phyloP scores from a whole-genome alignment of 2,329 filamentous ascomycete genomes.

The Huntiella abstrusa region DNA sequence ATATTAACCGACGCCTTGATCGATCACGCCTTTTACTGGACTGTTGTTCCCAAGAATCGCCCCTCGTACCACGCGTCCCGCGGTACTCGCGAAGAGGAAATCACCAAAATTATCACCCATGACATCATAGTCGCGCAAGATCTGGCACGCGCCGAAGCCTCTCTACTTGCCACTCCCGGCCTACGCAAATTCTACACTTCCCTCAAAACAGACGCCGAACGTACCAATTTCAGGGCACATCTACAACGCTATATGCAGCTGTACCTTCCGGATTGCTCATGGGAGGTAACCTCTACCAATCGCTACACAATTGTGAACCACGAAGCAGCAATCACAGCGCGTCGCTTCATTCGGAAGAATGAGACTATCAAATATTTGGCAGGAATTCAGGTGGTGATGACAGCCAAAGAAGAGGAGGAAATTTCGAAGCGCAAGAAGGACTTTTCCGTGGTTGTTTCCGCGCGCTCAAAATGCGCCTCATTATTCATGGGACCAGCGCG shows the following conservation, averaged over 20 bases:
- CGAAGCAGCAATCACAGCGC: constrained; percentile 72
- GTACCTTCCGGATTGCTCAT: constrained; percentile 83
- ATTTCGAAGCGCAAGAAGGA: constrained; percentile 71
- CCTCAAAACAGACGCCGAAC: constrained; percentile 58
- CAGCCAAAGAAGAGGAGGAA: constrained; percentile 71
- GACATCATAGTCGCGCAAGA: constrained; percentile 62
- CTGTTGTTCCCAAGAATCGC: constrained; percentile 83
- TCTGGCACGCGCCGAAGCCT: constrained; percentile 46
- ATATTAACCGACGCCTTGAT: constrained; percentile 87
- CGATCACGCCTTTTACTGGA: constrained; percentile 97
- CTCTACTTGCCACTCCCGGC: constrained; percentile 53
- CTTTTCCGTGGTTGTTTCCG: constrained; percentile 92
- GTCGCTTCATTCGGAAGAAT: constrained; percentile 58
- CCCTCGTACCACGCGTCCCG: constrained; percentile 70
- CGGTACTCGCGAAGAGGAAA: constrained; percentile 49
- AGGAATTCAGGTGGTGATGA: constrained; percentile 83
- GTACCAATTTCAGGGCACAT: constrained; percentile 70
- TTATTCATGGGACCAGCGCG: constrained; percentile 88
- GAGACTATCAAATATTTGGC: constrained; percentile 80
- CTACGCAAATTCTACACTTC: constrained; percentile 50
- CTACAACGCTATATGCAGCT: constrained; percentile 81
- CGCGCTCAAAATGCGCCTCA: constrained; percentile 73
- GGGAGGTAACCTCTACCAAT: constrained; percentile 81
- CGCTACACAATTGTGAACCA: constrained; percentile 82
- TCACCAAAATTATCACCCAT: constrained; percentile 39